Base-by-base conservation (phyloP, 1,284 basidiomycete genomes). In the Fomitopsis pinicola region DNA sequence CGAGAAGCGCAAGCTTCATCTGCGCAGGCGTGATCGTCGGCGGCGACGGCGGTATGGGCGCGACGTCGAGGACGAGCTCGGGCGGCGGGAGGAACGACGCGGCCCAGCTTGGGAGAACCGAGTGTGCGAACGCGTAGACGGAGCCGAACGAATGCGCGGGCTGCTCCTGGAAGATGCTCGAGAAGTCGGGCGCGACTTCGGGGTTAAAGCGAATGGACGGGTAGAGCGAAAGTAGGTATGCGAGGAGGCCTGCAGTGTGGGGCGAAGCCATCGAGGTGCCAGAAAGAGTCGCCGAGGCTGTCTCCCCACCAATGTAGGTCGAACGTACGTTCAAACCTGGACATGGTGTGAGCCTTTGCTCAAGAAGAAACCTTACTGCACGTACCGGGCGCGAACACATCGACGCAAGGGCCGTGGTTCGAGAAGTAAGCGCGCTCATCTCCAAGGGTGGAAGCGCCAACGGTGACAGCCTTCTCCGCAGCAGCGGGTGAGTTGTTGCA, bases 371-470 rank as follows among this genome's bases (percentile, higher is more conserved):
- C 4, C 30, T 33, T 8, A 33, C 22, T 36, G 15, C 7, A 64
- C 67, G 35, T 71, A 68, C 87, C 90, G 40, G 91, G 90, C 7
- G 86, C 89, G 69, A 91, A 91, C 71, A 92, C 77, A 70, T 92
- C 89, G 66, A 91, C 86, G 69, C 88, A 87, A 64, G 82, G 72
- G 63, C 87, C 88, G 71, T 78, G 82, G 82, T 89, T 91, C 68
- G 85, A 87, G 81, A 93, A 93, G 78, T 87, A 89, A 38, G 92
- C 90, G 55, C 88, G 82, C 67, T 84, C 82, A 72, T 95, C 91
- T 54, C 74, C 78, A 62, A 90, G 80, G 48, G 84, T 87, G 26
- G 84, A 86, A 5, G 89, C 89, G 60, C 91, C 92, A 64, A 95
- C 89, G 33, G 92, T 93, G 69, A 93, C 80, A 58, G 89, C 89